Percentiles rank a stretch among this genome's conserved stretches.
These are phyloP conservation scores for Colletotrichum plurivorum DNA, from an alignment of 2,329 filamentous ascomycete species.

Conservation along the genomic window DNA sequence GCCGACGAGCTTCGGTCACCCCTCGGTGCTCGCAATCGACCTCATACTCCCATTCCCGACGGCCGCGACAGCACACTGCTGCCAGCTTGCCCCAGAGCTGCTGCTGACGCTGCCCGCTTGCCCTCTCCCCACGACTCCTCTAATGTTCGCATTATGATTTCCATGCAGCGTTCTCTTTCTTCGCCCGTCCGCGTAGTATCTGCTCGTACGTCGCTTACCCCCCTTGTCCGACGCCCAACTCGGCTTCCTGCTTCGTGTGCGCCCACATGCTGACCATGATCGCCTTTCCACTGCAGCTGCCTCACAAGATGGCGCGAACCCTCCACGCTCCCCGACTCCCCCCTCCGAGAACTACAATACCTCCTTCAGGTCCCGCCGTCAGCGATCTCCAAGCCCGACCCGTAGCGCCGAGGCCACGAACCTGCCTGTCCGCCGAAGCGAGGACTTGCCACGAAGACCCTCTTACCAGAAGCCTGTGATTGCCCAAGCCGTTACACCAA, in stretches of 20 bases:
- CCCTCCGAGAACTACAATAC: constrained; percentile 69
- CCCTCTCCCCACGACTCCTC: constrained; percentile 44
- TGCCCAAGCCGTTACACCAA: constrained; percentile 57
- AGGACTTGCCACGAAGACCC: constrained; percentile 58
- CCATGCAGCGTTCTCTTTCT: constrained; percentile 74
- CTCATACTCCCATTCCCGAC: not conserved
- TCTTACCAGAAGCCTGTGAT: constrained; percentile 64
- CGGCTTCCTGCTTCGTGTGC: constrained; percentile 7
- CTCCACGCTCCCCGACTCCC: constrained; percentile 40
- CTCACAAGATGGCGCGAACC: constrained; percentile 65
- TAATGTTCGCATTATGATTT: constrained; percentile 68
- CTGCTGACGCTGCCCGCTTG: constrained; percentile 54
- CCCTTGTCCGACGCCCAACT: constrained; percentile 25
- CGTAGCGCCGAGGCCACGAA: constrained; percentile 62
- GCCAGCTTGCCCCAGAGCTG: constrained; percentile 42
- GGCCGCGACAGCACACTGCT: constrained; percentile 31
- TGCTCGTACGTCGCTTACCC: constrained; percentile 67
- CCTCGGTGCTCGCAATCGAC: not conserved
- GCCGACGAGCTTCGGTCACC: constrained; percentile 10
- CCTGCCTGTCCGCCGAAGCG: constrained; percentile 59
- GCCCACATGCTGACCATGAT: constrained; percentile 41
- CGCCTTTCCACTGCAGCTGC: constrained; percentile 56
- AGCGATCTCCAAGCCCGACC: constrained; percentile 69
- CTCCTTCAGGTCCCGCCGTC: constrained; percentile 66
- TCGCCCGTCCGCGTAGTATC: constrained; percentile 72